These are phyloP conservation scores for Cryptococcus sp. DNA, from an alignment of 1,284 basidiomycete species.

Conservation along the genomic window DNA sequence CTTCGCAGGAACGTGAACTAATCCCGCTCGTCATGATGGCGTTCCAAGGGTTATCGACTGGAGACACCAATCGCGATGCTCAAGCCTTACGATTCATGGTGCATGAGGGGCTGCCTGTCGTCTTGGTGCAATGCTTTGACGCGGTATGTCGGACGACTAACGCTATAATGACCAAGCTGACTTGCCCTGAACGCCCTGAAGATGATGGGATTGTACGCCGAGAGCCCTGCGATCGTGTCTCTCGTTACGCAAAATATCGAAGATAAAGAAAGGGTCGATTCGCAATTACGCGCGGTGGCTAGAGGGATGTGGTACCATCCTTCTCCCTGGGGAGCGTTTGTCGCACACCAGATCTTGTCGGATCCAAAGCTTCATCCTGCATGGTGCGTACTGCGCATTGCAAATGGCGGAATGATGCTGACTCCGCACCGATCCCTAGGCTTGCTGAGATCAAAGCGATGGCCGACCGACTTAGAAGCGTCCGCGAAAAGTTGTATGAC, in stretches of 20 bases:
- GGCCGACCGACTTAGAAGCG: constrained; percentile 86
- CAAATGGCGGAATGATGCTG: neutral
- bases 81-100: constrained; percentile 52
- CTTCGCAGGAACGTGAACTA: constrained; percentile 36
- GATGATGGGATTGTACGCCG: constrained; percentile 52
- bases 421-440: constrained; percentile 58
- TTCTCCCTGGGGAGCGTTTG: constrained; percentile 48
- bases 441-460: constrained; percentile 86
- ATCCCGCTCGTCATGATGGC: constrained; percentile 51
- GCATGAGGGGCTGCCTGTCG: constrained; percentile 49
- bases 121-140: constrained; percentile 51
- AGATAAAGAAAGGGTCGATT: constrained; percentile 43
- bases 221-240: constrained; percentile 49
- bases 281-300: constrained; percentile 46
- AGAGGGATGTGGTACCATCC: constrained; percentile 47
- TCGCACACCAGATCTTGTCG: constrained; percentile 48
- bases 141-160: constrained; percentile 30
- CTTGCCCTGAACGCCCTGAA: constrained; percentile 14
- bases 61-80: constrained; percentile 49
- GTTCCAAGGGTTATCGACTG: constrained; percentile 49
- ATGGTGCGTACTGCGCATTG: constrained; percentile 61
- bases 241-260: constrained; percentile 41
- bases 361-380: constrained; percentile 55
- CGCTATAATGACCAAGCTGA: neutral
- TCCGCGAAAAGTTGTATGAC: constrained; percentile 78